Conservation (phyloP, 352 stramenopile species). For the Phytophthora sp. region DNA sequence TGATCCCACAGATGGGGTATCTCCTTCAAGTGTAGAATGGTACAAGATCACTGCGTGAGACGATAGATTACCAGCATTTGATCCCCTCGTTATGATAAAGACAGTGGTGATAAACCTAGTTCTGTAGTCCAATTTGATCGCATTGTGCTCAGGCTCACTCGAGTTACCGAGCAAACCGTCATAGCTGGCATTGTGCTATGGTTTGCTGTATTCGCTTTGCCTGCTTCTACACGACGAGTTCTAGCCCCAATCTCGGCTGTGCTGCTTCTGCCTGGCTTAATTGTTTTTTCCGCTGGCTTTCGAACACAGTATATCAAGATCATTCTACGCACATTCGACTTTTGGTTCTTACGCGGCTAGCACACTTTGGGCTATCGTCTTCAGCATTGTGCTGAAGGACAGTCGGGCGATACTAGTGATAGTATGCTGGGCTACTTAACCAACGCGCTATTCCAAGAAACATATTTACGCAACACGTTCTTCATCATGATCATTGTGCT, state of each 20-base stretch:
- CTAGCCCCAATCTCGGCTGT: conserved; percentile 1
- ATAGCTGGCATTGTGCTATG: background rate
- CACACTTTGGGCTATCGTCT: conserved; percentile 5
- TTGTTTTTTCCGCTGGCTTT: background rate
- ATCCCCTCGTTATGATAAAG: conserved; percentile 9
- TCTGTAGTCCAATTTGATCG: conserved; percentile 7
- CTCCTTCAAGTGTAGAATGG: background rate
- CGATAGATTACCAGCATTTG: conserved; percentile 1
- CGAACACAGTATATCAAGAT: conserved; percentile 14
- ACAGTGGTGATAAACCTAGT: background rate
- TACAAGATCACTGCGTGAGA: conserved; percentile 7
- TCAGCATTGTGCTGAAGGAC: conserved; percentile 1
- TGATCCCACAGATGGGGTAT: background rate
- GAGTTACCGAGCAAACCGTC: background rate
- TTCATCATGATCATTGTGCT: background rate
- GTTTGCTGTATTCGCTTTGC: background rate
- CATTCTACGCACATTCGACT: conserved; percentile 12
- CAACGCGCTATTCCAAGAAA: conserved; percentile 9
- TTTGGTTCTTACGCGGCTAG: conserved; percentile 11
- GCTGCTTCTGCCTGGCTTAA: background rate
- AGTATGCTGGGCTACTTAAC: conserved; percentile 1
- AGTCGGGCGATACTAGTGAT: conserved; percentile 2
- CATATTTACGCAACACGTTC: conserved; percentile 5
- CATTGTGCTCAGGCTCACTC: background rate
- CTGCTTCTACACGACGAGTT: background rate